Percentiles rank a stretch among this genome's conserved stretches.
Evolutionary conservation across 345 rosid genomes (phyloP).

Genomic region (Kandelia obovata): DNA sequence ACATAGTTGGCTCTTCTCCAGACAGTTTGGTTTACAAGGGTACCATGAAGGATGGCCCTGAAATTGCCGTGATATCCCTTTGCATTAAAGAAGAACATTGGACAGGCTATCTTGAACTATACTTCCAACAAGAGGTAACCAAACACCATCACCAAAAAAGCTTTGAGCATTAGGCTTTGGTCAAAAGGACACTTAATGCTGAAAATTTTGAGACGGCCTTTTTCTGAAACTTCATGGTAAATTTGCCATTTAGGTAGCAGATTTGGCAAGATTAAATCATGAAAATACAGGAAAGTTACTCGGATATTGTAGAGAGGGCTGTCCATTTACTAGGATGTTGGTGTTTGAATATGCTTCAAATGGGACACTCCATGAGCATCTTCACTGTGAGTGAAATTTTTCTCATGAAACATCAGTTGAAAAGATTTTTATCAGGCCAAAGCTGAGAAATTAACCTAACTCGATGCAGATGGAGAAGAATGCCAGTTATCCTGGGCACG

Average conservation of each 20-base stretch:
- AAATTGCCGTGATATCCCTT: conserved; percentile 92
- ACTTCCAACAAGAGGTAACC: conserved; percentile 86
- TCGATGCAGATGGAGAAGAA: conserved; percentile 78
- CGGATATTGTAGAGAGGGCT: conserved; percentile 81
- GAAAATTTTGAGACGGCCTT: conserved; percentile 7
- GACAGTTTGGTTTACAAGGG: conserved; percentile 96
- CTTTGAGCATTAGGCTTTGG: background rate
- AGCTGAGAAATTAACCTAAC: conserved; percentile 14
- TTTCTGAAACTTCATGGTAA: conserved; percentile 13
- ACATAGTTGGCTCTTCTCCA: conserved; percentile 88
- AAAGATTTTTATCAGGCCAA: conserved; percentile 7
- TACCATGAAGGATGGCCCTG: conserved; percentile 80
- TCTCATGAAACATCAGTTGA: background rate
- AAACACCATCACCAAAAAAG: background rate
- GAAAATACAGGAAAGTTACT: conserved; percentile 76
- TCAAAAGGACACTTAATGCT: background rate
- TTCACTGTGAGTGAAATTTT: conserved; percentile 68
- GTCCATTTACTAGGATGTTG: conserved; percentile 88
- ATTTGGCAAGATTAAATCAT: conserved; percentile 84
- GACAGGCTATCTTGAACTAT: conserved; percentile 91
- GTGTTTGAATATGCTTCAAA: conserved; percentile 93
- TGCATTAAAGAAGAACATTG: conserved; percentile 85
- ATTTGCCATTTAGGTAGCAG: conserved; percentile 70
- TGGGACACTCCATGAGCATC: conserved; percentile 90
- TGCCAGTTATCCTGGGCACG: conserved; percentile 82